Conservation (phyloP, 768 basidiomycete genomes). For the Termitomyces sp. region DNA sequence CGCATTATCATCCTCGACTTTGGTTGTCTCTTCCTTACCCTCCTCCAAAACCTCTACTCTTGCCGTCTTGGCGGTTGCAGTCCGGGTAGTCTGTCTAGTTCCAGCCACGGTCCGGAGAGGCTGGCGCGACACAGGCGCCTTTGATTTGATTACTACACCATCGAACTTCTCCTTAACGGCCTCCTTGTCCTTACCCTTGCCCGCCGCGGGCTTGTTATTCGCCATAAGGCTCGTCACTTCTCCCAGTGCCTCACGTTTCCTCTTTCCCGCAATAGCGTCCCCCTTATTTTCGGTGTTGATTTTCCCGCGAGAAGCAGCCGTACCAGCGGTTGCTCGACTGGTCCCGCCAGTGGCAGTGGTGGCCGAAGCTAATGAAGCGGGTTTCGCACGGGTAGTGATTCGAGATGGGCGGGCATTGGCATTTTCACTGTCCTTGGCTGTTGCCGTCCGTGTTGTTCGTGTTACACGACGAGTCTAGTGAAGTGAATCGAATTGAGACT, state of each 20-base stretch:
- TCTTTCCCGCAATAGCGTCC: conserved; percentile 57
- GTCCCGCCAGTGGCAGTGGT: conserved; percentile 34
- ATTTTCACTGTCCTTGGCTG: conserved; percentile 71
- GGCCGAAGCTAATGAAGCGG: conserved; percentile 39
- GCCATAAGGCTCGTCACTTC: conserved; percentile 55
- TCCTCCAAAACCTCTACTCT: conserved; percentile 16
- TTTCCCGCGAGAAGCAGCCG: conserved; percentile 54
- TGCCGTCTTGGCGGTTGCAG: conserved; percentile 16
- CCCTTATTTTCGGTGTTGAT: conserved; percentile 36
- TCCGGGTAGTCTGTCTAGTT: conserved; percentile 35
- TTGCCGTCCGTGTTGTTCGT: conserved; percentile 43
- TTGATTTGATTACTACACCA: conserved; percentile 59
- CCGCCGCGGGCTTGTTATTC: conserved; percentile 42
- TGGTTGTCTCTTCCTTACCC: conserved; percentile 26
- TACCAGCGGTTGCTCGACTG: conserved; percentile 39
- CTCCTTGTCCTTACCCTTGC: conserved; percentile 60
- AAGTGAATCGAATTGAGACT: conserved; percentile 12
- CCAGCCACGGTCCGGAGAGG: conserved; percentile 52
- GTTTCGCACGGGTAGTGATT: conserved; percentile 61
- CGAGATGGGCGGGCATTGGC: conserved; percentile 62
- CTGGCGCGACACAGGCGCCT: conserved; percentile 41
- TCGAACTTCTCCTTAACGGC: conserved; percentile 54
- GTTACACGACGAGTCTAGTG: conserved; percentile 68
- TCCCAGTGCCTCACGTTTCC: conserved; percentile 77
- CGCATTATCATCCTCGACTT: conserved; percentile 45